Conservation (phyloP, 2,329 filamentous ascomycete genomes). For the Xylariaceae sp. region DNA sequence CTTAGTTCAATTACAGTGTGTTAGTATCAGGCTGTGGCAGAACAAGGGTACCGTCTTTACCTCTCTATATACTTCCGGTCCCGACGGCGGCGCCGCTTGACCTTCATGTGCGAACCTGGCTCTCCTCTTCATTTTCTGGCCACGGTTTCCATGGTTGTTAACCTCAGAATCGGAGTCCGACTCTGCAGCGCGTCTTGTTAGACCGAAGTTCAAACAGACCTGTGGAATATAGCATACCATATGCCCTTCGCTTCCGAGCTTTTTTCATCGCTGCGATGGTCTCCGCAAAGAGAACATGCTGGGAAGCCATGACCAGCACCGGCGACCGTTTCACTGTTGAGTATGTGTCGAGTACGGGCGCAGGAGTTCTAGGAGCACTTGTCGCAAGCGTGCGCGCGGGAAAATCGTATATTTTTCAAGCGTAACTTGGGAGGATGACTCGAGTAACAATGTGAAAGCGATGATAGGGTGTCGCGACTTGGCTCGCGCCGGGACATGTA, state of each 20-base stretch:
- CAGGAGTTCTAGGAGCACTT: not conserved
- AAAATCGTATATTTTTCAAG: not conserved
- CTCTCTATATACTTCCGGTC: conserved; percentile 65
- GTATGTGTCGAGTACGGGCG: not conserved
- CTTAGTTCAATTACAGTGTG: conserved; percentile 36
- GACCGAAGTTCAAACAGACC: conserved; percentile 11
- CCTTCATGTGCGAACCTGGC: conserved; percentile 66
- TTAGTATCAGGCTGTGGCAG: conserved; percentile 10
- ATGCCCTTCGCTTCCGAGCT: conserved; percentile 58
- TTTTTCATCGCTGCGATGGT: conserved; percentile 64
- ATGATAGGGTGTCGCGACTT: not conserved
- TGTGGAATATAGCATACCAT: conserved; percentile 41
- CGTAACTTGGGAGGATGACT: not conserved
- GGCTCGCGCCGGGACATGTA: not conserved
- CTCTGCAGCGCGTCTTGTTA: conserved; percentile 44
- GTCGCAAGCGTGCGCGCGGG: not conserved
- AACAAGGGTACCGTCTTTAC: conserved; percentile 39
- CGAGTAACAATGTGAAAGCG: not conserved
- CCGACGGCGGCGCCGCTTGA: conserved; percentile 59
- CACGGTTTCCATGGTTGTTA: conserved; percentile 64
- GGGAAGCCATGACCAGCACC: conserved; percentile 35
- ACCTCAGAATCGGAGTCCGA: conserved; percentile 73
- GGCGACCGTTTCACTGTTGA: conserved; percentile 1
- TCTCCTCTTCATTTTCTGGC: conserved; percentile 72
- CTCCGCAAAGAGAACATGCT: conserved; percentile 59